Base-by-base conservation (phyloP, 148 eudicot genomes). In the Rheum nobile region DNA sequence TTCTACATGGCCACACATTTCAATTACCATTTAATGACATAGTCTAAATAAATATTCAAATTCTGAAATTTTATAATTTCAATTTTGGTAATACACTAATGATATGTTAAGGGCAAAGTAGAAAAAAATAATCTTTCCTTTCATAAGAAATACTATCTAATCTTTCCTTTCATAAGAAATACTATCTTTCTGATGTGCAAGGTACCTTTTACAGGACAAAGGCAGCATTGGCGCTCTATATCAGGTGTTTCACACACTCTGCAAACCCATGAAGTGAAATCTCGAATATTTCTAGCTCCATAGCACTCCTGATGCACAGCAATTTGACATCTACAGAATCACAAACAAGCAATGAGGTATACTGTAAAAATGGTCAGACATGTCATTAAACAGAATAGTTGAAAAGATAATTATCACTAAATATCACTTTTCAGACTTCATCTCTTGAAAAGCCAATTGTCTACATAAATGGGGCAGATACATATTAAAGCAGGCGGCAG, bases 281-380 rank as follows among this genome's bases (percentile, higher is more conserved):
- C 99, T 38, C 88, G 88, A 63, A 91, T 88, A 72, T 95, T 80
- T 78, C 89, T 90, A 61, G 96, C 97, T 52, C 99, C 99, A 81
- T 91, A 95, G 77, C 99, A 95, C 81, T 95, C 99, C 86, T 95
- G 99, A 90, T 95, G 99, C 72, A 95, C 99, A 52, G 99, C 99
- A 74, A 95, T 95, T 85, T 95, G 99, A 76, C 99, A 95, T 85
- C 99, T 95, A 88, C 55, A 68, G 4, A 67, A 32, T 37, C 28
- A 71, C n/a, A 41, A 39, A 71, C 26, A 71, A 39, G 48, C 73
- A 71, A 26, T 57, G 34, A 26, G 34, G 31, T 57, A 54, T 54
- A 54, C 12, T 67, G 39, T 1, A 29, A 32, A 67, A 67, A 35
- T 67, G 4, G 10, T 16, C 8, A 67, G 11, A 12, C 24, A 71